Evolutionary conservation across 1,139 yeast genomes (phyloP), one percentile per base, ranked within the genome.

Genomic region (Debaryomyces psychrophilus): DNA sequence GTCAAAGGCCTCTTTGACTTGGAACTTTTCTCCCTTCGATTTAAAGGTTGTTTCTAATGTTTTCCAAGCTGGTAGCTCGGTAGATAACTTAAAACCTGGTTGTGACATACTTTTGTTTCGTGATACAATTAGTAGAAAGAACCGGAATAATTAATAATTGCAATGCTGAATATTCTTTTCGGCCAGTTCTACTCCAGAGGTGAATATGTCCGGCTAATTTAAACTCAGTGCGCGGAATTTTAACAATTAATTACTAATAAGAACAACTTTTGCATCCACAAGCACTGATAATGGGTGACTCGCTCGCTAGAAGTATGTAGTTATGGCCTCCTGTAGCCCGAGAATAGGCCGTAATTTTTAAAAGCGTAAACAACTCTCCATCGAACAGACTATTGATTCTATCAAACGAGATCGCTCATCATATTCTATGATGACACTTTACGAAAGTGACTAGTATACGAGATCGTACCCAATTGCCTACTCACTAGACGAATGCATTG

Each of bases 11-110:
- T 85, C 86, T 65, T 81, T 81, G 51, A 92, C 90, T 54, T 85
- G 79, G 68, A 90, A 79, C 44, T 73, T 60, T 68, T 86, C 83
- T 57, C 90, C 95, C 45, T 66, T 65, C 49, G 81, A 56, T 56
- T 87, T 83, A 76, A 84, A 87, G 56, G 88, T 71, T 49, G 71
- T 57, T 74, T 90, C 87, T 60, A 93, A 82, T 59, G 83, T 73
- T 58, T 84, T 78, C 96, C 96, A 93, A 45, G 97, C 86, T 51
- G 92, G 83, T 59, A 90, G 79, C 53, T 89, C 95, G 45, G 85
- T 61, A 44, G 96, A 79, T 64, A 83, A 79, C 58, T 84, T 79
- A 63, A 86, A 87, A 47, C 74, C 72, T 46, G 84, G 52, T 48
- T 47, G 60, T 31, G 74, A 60, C 73, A 68, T 68, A 27, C 44